These are phyloP conservation scores for Claviceps purpurea DNA, from an alignment of 2,329 filamentous ascomycete genomes.

Conservation along the genomic window DNA sequence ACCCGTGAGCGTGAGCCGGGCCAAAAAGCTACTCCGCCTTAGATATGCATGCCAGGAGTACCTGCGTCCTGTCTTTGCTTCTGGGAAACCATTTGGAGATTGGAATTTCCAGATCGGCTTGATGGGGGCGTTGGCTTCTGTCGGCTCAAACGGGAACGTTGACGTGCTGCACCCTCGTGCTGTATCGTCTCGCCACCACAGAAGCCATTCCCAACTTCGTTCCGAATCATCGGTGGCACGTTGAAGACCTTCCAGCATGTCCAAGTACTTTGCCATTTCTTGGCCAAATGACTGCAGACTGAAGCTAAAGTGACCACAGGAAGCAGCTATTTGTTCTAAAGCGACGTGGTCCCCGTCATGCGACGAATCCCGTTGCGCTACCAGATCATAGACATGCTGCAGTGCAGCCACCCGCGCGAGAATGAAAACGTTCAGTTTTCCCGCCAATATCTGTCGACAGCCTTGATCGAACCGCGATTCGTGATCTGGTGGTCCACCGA, in stretches of 20 bases:
- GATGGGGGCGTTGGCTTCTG: slow-evolving; percentile 24
- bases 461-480: slow-evolving; percentile 52
- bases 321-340: slow-evolving; percentile 83
- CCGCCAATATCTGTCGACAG: slow-evolving; percentile 60
- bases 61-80: slow-evolving; percentile 30
- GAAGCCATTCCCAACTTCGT: slow-evolving; percentile 64
- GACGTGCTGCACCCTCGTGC: slow-evolving; percentile 6
- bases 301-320: slow-evolving; percentile 85
- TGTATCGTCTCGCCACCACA: slow-evolving; percentile 45
- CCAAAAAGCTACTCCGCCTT: slow-evolving; percentile 25
- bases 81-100: slow-evolving; percentile 35
- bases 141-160: slow-evolving; percentile 10
- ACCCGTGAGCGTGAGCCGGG: slow-evolving; percentile 25
- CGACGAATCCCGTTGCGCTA: slow-evolving; percentile 47
- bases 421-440: slow-evolving; percentile 63
- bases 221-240: slow-evolving; percentile 46
- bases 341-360: slow-evolving; percentile 66
- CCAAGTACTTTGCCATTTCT: slow-evolving; percentile 66
- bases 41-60: slow-evolving; percentile 35
- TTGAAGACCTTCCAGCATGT: slow-evolving; percentile 69
- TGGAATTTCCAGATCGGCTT: slow-evolving; percentile 32
- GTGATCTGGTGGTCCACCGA: slow-evolving; percentile 25
- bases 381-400: slow-evolving; percentile 59
- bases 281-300: slow-evolving; percentile 77
- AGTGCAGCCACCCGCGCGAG: slow-evolving; percentile 59